Evolutionary conservation across 345 rosid genomes (phyloP).

Genomic region (Carallia pectinifolia): DNA sequence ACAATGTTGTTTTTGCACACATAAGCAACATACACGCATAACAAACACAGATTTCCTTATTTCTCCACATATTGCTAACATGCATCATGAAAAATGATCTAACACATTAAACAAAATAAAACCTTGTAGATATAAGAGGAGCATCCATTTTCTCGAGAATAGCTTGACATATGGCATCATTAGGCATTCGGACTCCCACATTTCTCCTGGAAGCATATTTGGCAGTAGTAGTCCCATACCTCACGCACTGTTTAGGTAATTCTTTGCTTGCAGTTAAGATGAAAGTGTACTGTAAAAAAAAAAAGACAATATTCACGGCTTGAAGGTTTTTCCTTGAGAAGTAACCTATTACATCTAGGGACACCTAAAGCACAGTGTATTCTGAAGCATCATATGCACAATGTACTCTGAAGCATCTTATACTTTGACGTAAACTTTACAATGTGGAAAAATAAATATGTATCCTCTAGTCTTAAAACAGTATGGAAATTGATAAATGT

Average conservation of each 20-base stretch:
- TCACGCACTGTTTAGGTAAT: slow-evolving; percentile 74
- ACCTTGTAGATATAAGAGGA: slow-evolving; percentile 95
- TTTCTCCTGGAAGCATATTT: slow-evolving; percentile 75
- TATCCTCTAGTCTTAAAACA: not conserved
- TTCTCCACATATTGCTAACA: too few species aligned
- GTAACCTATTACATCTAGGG: not conserved
- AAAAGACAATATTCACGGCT: slow-evolving; percentile 14
- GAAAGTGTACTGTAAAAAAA: slow-evolving; percentile 72
- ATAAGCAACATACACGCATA: too few species aligned
- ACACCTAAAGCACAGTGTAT: not conserved
- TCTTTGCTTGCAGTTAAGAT: slow-evolving; percentile 94
- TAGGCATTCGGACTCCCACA: slow-evolving; percentile 84
- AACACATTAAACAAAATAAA: slow-evolving; percentile 11
- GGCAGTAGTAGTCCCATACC: slow-evolving; percentile 69
- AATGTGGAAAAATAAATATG: too few species aligned
- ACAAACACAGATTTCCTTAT: too few species aligned
- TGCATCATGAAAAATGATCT: not conserved
- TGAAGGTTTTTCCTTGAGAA: too few species aligned
- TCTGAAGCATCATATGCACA: slow-evolving; percentile 1
- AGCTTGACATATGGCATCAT: slow-evolving; percentile 80
- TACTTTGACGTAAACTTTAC: not conserved
- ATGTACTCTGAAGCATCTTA: not conserved
- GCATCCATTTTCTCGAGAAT: slow-evolving; percentile 65
- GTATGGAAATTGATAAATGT: not conserved
- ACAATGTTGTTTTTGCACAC: too few species aligned